Conservation (phyloP, 805 yeast genomes). For the Phaffomyces opuntiae region DNA sequence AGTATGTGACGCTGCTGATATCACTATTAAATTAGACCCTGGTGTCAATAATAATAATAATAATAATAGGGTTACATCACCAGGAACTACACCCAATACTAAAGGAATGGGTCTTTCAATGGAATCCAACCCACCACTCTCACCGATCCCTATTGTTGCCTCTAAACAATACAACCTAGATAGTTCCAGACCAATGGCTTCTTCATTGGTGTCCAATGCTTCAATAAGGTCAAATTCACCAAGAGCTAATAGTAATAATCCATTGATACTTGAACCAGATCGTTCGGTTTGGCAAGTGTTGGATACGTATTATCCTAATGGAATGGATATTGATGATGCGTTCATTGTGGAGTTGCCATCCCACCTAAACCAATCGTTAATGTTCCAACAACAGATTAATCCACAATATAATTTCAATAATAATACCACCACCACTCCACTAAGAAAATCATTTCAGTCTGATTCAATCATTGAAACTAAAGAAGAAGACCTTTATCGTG, state of each 20-base stretch:
- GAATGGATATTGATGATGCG: slow-evolving; percentile 63
- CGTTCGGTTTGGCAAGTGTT: slow-evolving; percentile 48
- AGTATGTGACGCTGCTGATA: slow-evolving; percentile 62
- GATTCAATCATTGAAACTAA: slow-evolving; percentile 21
- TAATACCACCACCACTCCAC: neutral
- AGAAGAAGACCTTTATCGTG: slow-evolving; percentile 15
- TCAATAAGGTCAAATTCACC: slow-evolving; percentile 14
- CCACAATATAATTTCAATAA: neutral
- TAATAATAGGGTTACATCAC: neutral
- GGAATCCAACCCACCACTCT: slow-evolving; percentile 14
- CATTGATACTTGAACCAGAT: slow-evolving; percentile 48
- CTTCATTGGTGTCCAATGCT: slow-evolving; percentile 6
- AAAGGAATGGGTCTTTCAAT: no score
- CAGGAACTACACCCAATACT: neutral
- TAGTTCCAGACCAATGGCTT: slow-evolving; percentile 8
- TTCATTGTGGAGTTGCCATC: slow-evolving; percentile 46
- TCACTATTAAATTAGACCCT: slow-evolving; percentile 29
- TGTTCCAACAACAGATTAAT: neutral
- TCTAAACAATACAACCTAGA: slow-evolving; percentile 4
- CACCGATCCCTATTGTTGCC: slow-evolving; percentile 21
- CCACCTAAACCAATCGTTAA: slow-evolving; percentile 2
- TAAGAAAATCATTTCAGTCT: slow-evolving; percentile 12
- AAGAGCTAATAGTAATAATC: neutral
- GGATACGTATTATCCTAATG: slow-evolving; percentile 56
- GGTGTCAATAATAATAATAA: neutral